Percentiles rank a stretch among this genome's conserved stretches.
These are phyloP conservation scores for Sporothrix brasiliensis DNA, from an alignment of 2,329 filamentous ascomycete genomes.

Conservation along the genomic window DNA sequence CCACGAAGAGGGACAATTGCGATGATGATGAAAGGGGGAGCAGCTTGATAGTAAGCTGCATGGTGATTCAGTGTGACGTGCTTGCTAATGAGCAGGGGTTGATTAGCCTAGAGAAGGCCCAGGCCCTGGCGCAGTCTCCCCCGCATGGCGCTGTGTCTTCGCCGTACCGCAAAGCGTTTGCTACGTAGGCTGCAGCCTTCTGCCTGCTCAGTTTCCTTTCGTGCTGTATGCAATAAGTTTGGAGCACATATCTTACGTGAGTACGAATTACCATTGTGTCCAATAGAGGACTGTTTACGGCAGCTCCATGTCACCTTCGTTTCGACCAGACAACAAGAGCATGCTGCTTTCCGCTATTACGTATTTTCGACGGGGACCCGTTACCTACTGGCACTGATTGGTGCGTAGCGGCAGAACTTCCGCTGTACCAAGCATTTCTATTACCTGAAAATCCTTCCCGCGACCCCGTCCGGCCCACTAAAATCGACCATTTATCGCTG, in stretches of 20 bases:
- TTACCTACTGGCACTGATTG: slow-evolving; percentile 23
- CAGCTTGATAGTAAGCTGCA: background rate
- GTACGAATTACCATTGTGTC: background rate
- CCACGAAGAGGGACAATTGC: slow-evolving; percentile 31
- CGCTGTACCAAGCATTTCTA: too few relatives aligned
- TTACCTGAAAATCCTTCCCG: background rate
- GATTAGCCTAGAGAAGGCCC: slow-evolving; percentile 30
- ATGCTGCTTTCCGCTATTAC: slow-evolving; percentile 24
- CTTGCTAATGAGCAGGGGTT: slow-evolving; percentile 33
- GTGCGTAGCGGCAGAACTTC: slow-evolving; percentile 9
- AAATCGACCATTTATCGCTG: slow-evolving; percentile 10
- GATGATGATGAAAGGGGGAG: slow-evolving; percentile 16
- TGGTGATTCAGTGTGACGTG: slow-evolving; percentile 24
- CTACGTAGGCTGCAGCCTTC: background rate
- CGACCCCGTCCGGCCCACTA: background rate
- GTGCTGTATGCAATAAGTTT: too few relatives aligned
- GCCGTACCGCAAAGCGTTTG: background rate
- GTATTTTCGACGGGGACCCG: slow-evolving; percentile 29
- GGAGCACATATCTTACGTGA: too few relatives aligned
- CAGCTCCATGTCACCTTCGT: background rate
- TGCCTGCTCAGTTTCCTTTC: background rate
- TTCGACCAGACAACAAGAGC: slow-evolving; percentile 13
- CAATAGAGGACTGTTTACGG: background rate
- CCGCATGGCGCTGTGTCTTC: slow-evolving; percentile 14
- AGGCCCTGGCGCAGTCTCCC: background rate